Evolutionary conservation across 2,329 filamentous ascomycete species (phyloP), one percentile per base, ranked within the genome.

Genomic region (Ceratocystis alfenasii): DNA sequence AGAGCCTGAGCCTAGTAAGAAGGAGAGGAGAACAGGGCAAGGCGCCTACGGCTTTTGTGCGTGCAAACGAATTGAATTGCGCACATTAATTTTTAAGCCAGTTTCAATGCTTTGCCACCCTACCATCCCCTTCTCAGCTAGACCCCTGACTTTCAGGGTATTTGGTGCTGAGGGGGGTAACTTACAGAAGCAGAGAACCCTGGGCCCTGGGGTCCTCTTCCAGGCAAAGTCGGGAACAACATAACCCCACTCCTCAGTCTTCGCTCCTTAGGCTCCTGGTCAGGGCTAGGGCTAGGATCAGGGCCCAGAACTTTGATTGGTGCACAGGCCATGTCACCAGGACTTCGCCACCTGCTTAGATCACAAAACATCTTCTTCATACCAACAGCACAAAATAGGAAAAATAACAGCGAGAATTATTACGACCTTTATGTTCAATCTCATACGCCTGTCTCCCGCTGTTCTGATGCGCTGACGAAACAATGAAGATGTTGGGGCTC

Each of bases 381-480:
- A 25, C 20, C 48, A 36, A 36, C 28, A 30, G 22, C 17, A 59
- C 28, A 10, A 33, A 59, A 59, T 10, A n/a, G 28, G 30, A 12
- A 59, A 10, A 12, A 25, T 28, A 12, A 53, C 10, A n/a, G 48
- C 48, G 48, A 28, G 48, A 25, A 25, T 10, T 25, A 25, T 22
- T 15, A 5, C 3, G 15, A 1, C 3, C 28, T 10, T 28, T 53
- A 1, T 28, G 25, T 28, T 15, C 15, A 15, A 28, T 53, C 6
- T 53, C 20, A 25, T 28, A 53, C 6, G 22, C 48, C 48, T 53
- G 48, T 53, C 48, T 17, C 48, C 22, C 22, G 20, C 10, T 28
- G 48, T 53, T 53, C 20, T 53, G 48, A 53, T 53, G 48, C 48
- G 48, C 25, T 53, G 48, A 15, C 48, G 17, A 53, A 53, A 53